Evolutionary conservation across 2,329 filamentous ascomycete species (phyloP), one percentile per base, ranked within the genome.

Genomic region (Diplodia intermedia): DNA sequence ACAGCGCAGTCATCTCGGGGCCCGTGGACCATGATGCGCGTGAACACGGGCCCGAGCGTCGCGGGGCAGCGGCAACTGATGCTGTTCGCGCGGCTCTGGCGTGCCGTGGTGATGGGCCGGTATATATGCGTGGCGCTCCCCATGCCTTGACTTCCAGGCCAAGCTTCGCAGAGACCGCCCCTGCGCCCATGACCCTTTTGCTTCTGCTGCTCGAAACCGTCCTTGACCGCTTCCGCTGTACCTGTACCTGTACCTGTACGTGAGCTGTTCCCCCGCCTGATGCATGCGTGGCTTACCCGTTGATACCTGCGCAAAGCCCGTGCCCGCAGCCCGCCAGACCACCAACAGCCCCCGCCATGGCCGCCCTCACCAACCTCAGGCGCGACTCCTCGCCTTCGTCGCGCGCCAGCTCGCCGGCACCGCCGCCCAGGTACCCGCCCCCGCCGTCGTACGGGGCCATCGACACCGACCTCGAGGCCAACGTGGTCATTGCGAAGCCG

Each of bases 401-500:
- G 29, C 43, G 60, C 4, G 23, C 29, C 57, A 62, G 57, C 40
- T 40, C 40, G 15, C 60, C 60, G 43, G 43, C 43, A 9, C 26
- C 43, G 15, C 60, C 60, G 60, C 60, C 60, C 43, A 63, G 20
- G 61, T 53, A 65, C 18, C 18, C 61, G 49, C 61, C 61, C 7
- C 36, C 61, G 49, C 57, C 61, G 47, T 65, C 61, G 29, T 61
- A 61, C 26, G 57, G 57, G 5, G 40, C 57, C 40, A 61, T 36
- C 38, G 12, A 31, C 29, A 6, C 20, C 18, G 60, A 63, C 43
- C 43, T 63, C 47, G 60, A 63, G 31, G 60, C 60, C 12, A 49
- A 43, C 23, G 23, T n/a, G 23, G 29, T 18, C 14, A 4, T 33
- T 11, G 57, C 23, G 15, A 15, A 31, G 11, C 47, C 61, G 31